phyloP scores from a whole-genome alignment of 2,329 filamentous ascomycete species.

The Fusarium chaquense region DNA sequence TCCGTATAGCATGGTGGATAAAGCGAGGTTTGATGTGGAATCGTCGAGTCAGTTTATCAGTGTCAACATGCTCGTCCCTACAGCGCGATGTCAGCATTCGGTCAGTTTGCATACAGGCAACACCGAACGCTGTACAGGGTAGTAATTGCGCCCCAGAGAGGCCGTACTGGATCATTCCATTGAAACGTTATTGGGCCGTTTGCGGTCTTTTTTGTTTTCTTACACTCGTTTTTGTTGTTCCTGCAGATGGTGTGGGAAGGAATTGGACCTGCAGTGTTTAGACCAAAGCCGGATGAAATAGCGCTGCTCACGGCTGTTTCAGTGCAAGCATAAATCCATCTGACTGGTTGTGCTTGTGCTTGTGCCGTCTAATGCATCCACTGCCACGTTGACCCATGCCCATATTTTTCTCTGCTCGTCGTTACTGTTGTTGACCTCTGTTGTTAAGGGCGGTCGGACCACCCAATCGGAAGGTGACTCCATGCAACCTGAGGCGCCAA shows the following conservation, averaged over 20 bases:
- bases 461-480: constrained; percentile 32
- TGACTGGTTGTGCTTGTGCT: constrained; percentile 8
- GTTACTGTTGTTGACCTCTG: constrained; percentile 10
- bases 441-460: background rate
- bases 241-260: constrained; percentile 23
- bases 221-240: constrained; percentile 24
- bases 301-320: constrained; percentile 34
- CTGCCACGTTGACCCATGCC: constrained; percentile 41
- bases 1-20: constrained; percentile 22
- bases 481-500: constrained; percentile 13
- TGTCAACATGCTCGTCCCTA: no score
- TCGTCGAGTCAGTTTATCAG: constrained; percentile 30
- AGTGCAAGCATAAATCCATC: constrained; percentile 21
- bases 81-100: constrained; percentile 6
- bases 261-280: constrained; percentile 35
- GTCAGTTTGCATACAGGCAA: background rate
- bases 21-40: constrained; percentile 19
- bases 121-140: background rate
- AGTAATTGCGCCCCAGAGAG: background rate
- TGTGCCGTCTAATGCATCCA: constrained; percentile 10
- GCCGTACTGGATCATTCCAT: constrained; percentile 19
- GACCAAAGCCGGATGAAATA: constrained; percentile 24
- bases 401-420: constrained; percentile 4
- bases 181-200: constrained; percentile 25
- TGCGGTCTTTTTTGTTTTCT: constrained; percentile 28